A percentile compares a stretch with the other conserved stretches of the same genome.
These are phyloP conservation scores for Cephalotrichum gorgonifer DNA, from an alignment of 2,329 filamentous ascomycete species.

Conservation along the genomic window DNA sequence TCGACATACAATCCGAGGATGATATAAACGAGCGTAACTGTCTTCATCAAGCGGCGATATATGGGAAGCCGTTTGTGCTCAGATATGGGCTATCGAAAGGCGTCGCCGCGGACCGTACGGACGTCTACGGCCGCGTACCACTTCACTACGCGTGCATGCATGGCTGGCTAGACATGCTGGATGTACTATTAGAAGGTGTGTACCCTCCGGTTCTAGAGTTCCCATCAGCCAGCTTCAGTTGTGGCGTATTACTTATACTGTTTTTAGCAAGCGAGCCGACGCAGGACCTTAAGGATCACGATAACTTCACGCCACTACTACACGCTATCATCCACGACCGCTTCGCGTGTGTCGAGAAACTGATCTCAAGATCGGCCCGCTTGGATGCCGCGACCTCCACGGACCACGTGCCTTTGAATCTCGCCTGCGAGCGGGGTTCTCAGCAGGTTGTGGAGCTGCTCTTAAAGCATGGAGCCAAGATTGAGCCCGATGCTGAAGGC, in stretches of 20 bases:
- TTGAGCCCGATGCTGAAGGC: slow-evolving; percentile 92
- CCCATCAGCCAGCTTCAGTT: neutral
- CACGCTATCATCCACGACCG: slow-evolving; percentile 89
- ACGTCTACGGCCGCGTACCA: slow-evolving; percentile 90
- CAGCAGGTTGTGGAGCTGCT: slow-evolving; percentile 76
- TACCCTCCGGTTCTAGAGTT: neutral
- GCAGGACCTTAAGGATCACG: slow-evolving; percentile 82
- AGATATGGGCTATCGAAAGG: slow-evolving; percentile 62
- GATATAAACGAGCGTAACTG: slow-evolving; percentile 98
- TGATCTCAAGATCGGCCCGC: slow-evolving; percentile 69
- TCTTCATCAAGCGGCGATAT: slow-evolving; percentile 92
- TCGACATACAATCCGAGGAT: slow-evolving; percentile 88
- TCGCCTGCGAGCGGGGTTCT: slow-evolving; percentile 90
- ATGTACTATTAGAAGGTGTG: slow-evolving; percentile 57
- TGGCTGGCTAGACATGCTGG: slow-evolving; percentile 74
- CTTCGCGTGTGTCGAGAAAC: slow-evolving; percentile 65
- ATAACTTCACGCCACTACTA: slow-evolving; percentile 93
- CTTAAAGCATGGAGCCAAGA: slow-evolving; percentile 65
- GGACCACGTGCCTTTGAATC: slow-evolving; percentile 87
- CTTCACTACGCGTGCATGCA: slow-evolving; percentile 96
- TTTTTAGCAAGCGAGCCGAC: slow-evolving; percentile 56
- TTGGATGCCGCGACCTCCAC: slow-evolving; percentile 78
- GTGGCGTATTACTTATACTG: neutral
- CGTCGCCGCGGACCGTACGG: slow-evolving; percentile 69
- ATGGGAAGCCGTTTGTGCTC: slow-evolving; percentile 72